Evolutionary conservation across 345 rosid species (phyloP).

Genomic region (Abelmoschus esculentus): DNA sequence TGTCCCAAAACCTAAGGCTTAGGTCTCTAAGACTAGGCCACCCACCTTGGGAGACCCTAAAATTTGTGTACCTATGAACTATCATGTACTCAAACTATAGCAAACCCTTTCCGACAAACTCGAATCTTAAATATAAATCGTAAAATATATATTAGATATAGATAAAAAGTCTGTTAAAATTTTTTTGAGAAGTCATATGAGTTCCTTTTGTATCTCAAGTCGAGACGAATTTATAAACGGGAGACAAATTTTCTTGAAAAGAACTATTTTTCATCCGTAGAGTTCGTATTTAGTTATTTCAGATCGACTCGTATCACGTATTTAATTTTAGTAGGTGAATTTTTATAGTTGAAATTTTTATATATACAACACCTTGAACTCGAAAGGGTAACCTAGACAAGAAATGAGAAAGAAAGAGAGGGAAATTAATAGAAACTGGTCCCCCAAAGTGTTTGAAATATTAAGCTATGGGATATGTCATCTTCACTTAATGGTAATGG

Average conservation of each 20-base stretch:
- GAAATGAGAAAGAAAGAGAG: not conserved
- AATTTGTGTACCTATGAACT: not conserved
- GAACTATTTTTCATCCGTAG: no score
- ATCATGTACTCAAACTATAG: not conserved
- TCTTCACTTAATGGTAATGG: slow-evolving; percentile 26
- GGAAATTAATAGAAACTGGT: slow-evolving; percentile 20
- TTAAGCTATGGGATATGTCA: not conserved
- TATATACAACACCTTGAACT: no score
- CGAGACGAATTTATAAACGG: no score
- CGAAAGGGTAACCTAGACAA: no score
- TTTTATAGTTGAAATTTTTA: no score
- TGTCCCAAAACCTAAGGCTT: slow-evolving; percentile 3
- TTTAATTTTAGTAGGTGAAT: no score
- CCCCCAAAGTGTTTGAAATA: slow-evolving; percentile 21
- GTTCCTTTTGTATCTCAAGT: no score
- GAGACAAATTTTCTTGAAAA: no score
- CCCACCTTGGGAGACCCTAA: not conserved
- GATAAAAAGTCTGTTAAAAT: not conserved
- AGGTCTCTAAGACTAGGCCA: not conserved
- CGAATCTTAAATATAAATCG: not conserved
- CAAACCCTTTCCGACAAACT: not conserved
- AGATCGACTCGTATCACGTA: no score
- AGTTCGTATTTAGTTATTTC: no score
- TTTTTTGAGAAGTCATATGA: no score
- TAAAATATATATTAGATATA: not conserved